Percentiles rank a stretch among this genome's conserved stretches.
Evolutionary conservation across 2,329 filamentous ascomycete species (phyloP).

Genomic region (Pestalotiopsis sp.): DNA sequence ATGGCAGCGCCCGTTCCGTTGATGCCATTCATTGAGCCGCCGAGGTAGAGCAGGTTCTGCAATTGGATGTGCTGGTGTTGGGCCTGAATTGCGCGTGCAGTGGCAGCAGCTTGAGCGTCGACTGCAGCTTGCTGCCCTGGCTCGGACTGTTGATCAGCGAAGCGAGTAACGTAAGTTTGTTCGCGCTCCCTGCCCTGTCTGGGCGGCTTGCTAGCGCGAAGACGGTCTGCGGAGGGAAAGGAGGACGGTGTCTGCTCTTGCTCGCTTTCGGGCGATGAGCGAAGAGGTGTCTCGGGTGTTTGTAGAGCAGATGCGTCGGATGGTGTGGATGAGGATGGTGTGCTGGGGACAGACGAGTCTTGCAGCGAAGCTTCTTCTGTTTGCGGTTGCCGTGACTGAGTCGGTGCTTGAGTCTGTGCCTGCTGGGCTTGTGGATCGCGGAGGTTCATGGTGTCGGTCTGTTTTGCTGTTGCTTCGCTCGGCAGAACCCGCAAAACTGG

Average conservation of each 20-base stretch:
- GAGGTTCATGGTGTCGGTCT: not conserved
- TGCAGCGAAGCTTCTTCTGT: not conserved
- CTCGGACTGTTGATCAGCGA: not conserved
- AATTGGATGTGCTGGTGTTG: slow-evolving; percentile 13
- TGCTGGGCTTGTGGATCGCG: not conserved
- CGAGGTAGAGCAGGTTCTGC: slow-evolving; percentile 5
- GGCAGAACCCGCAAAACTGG: not conserved
- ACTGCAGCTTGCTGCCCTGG: not conserved
- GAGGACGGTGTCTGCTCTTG: not conserved
- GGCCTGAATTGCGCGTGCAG: slow-evolving; percentile 7
- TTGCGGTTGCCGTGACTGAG: not conserved
- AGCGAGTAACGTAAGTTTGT: not conserved
- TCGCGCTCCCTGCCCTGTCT: not conserved
- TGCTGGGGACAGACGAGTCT: not conserved
- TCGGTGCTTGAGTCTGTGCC: not conserved
- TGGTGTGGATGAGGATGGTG: not conserved
- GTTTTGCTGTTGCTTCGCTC: not conserved
- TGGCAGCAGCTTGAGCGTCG: slow-evolving; percentile 6
- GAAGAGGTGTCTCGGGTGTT: not conserved
- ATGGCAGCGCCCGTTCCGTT: slow-evolving; percentile 22
- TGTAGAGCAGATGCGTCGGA: not conserved
- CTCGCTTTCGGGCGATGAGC: not conserved
- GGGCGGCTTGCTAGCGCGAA: not conserved
- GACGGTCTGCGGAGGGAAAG: not conserved
- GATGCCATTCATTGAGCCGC: slow-evolving; percentile 13